phyloP scores from a whole-genome alignment of 2,329 filamentous ascomycete genomes.

The Aspergillus tamarii region DNA sequence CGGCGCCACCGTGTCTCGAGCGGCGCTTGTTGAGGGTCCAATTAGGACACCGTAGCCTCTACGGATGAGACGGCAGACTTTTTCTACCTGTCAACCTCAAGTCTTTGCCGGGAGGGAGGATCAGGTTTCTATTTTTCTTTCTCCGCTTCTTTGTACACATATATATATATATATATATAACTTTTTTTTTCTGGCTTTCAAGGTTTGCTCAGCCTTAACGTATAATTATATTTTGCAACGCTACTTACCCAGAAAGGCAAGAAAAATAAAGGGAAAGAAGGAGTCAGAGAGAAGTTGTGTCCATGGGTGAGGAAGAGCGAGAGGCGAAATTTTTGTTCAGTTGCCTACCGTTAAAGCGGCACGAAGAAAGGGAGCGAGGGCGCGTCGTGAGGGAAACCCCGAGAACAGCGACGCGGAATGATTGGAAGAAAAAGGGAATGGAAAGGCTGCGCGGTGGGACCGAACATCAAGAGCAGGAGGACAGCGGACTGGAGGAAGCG shows the following conservation, averaged over 20 bases:
- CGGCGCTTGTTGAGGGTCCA: conserved; percentile 13
- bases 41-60: conserved; percentile 13
- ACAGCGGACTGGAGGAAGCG: conserved; percentile 29
- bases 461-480: conserved; percentile 33
- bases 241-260: neutral
- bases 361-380: conserved; percentile 24
- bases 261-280: conserved; percentile 4
- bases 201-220: neutral
- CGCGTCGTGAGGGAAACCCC: conserved; percentile 33
- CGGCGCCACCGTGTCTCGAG: conserved; percentile 9
- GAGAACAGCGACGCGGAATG: conserved; percentile 24
- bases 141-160: neutral
- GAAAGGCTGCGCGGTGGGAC: conserved; percentile 20
- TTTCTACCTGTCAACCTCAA: neutral
- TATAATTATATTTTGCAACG: neutral
- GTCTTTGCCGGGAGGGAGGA: neutral
- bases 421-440: conserved; percentile 31
- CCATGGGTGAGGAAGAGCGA: conserved; percentile 13
- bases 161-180: neutral
- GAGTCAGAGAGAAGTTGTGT: neutral
- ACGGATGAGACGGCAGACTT: conserved; percentile 1
- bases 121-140: neutral
- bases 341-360: conserved; percentile 40
- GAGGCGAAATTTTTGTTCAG: conserved; percentile 38
- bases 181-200: neutral